Conservation (phyloP, 2,329 filamentous ascomycete species). For the Aspergillus quadricinctus region DNA sequence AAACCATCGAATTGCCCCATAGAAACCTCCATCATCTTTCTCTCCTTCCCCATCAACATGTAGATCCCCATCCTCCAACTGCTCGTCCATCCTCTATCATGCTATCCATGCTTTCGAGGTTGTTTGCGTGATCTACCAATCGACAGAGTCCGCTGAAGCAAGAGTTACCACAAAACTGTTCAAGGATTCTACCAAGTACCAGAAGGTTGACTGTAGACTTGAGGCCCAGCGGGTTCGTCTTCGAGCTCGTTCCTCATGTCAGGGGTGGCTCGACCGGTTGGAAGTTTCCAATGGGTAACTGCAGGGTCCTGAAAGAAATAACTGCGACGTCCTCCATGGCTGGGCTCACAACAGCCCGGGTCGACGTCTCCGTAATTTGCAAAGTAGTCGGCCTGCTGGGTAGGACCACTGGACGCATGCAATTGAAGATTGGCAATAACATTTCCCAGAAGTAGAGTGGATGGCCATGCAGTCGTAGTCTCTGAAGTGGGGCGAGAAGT, state of each 20-base stretch:
- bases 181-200: background rate
- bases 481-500: slow-evolving; percentile 1
- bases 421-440: slow-evolving; percentile 18
- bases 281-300: slow-evolving; percentile 5
- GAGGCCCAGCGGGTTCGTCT: background rate
- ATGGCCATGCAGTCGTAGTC: slow-evolving; percentile 9
- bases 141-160: background rate
- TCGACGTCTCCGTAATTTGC: slow-evolving; percentile 12
- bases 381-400: slow-evolving; percentile 12
- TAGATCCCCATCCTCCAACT: background rate
- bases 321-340: slow-evolving; percentile 13
- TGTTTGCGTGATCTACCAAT: background rate
- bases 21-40: background rate
- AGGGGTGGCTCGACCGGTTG: background rate
- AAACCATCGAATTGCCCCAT: background rate
- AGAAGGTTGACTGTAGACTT: background rate
- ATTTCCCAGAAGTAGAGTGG: slow-evolving; percentile 18
- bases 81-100: background rate
- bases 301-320: slow-evolving; percentile 20
- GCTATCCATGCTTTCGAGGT: background rate
- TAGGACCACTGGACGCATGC: slow-evolving; percentile 10
- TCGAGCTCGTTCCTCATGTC: background rate
- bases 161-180: background rate
- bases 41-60: background rate
- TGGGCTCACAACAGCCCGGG: slow-evolving; percentile 11